These are phyloP conservation scores for Herpetospermum pedunculosum DNA, from an alignment of 306 rosid genomes.

Conservation along the genomic window DNA sequence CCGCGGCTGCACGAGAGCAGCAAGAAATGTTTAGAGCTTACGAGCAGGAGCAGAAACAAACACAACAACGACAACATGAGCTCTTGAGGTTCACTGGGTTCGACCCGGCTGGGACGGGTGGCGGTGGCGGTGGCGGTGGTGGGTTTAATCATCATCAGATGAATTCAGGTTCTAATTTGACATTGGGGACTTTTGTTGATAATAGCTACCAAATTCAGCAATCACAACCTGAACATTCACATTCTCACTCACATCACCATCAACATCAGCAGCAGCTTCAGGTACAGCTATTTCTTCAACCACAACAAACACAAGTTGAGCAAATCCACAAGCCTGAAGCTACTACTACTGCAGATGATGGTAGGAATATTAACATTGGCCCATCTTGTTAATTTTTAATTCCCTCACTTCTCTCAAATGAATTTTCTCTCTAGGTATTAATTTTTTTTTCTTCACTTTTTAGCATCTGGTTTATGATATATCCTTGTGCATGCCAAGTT, in stretches of 20 bases:
- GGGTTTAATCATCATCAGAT: constrained; percentile 39
- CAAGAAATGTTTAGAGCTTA: constrained; percentile 46
- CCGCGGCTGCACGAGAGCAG: constrained; percentile 53
- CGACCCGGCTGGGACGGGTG: constrained; percentile 23
- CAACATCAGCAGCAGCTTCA: constrained; percentile 34
- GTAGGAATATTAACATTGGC: constrained; percentile 37
- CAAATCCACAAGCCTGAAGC: constrained; percentile 27
- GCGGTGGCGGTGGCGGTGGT: not conserved
- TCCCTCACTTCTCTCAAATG: constrained; percentile 13
- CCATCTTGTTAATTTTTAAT: constrained; percentile 39
- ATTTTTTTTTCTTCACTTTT: not conserved
- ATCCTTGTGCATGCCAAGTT: not conserved
- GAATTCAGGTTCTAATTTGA: constrained; percentile 26
- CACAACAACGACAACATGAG: not conserved
- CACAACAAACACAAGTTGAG: constrained; percentile 16
- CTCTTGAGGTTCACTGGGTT: constrained; percentile 42
- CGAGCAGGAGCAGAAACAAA: constrained; percentile 38
- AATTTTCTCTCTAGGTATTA: constrained; percentile 39
- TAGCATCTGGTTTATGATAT: not conserved
- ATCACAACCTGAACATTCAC: constrained; percentile 22
- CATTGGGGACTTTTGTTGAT: constrained; percentile 58
- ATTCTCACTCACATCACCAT: constrained; percentile 13
- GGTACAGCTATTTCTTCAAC: constrained; percentile 54
- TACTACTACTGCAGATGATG: constrained; percentile 24
- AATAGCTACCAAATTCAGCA: constrained; percentile 44